phyloP scores from a whole-genome alignment of 2,329 filamentous ascomycete genomes.

The Aspergillus sojae region DNA sequence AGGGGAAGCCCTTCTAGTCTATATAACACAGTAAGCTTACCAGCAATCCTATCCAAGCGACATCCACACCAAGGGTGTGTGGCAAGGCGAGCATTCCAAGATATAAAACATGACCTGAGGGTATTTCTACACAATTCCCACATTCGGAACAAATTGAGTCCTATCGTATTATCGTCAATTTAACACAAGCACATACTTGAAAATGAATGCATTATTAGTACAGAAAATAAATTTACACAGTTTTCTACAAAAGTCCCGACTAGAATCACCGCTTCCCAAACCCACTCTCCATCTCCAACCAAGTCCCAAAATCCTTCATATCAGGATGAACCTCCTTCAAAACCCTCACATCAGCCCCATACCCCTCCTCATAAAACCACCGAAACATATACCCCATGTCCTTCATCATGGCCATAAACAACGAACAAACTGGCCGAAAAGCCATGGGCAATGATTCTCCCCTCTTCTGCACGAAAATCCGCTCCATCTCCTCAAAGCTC shows the following conservation, averaged over 20 bases:
- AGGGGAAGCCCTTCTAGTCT: too few species aligned
- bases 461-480: constrained; percentile 50
- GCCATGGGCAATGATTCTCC: constrained; percentile 46
- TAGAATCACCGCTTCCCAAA: constrained; percentile 23
- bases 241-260: too few species aligned
- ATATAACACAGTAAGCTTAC: too few species aligned
- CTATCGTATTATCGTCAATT: background rate
- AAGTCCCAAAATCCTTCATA: constrained; percentile 52
- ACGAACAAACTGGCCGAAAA: constrained; percentile 44
- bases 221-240: background rate
- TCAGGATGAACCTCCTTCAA: constrained; percentile 48
- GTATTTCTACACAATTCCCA: too few species aligned
- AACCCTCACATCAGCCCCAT: constrained; percentile 48
- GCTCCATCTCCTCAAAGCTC: constrained; percentile 48
- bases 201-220: background rate
- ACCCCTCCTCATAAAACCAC: constrained; percentile 56
- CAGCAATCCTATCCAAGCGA: too few species aligned
- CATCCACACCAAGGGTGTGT: too few species aligned
- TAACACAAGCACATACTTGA: too few species aligned
- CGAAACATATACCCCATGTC: constrained; percentile 53
- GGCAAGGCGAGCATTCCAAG: too few species aligned
- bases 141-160: too few species aligned
- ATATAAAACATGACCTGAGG: too few species aligned
- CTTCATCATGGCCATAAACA: constrained; percentile 47
- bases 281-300: constrained; percentile 46